A percentile compares a stretch with the other conserved stretches of the same genome.
Conservation (phyloP, 345 rosid species). For the Euphorbia tirucalli region DNA sequence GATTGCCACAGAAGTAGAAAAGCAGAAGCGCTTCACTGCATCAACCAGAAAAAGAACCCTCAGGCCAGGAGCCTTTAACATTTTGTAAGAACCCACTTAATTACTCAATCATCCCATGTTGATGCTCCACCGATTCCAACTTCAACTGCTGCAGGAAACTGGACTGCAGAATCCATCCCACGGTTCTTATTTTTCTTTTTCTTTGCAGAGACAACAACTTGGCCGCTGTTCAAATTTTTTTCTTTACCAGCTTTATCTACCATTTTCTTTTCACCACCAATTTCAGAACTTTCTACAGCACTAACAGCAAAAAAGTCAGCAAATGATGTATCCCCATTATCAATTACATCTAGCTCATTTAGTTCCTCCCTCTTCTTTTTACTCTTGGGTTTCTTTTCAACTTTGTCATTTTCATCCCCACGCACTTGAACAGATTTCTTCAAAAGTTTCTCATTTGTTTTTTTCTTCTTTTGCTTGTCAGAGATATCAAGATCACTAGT, state of each 20-base stretch:
- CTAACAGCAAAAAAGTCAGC: slow-evolving; percentile 45
- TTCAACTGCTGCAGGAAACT: slow-evolving; percentile 39
- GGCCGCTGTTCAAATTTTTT: slow-evolving; percentile 22
- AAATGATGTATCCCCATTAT: slow-evolving; percentile 59
- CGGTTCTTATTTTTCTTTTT: slow-evolving; percentile 50
- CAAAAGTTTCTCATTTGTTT: background rate
- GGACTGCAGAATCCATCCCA: slow-evolving; percentile 22
- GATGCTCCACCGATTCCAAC: slow-evolving; percentile 85
- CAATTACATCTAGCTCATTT: slow-evolving; percentile 51
- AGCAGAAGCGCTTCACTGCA: background rate
- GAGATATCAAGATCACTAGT: background rate
- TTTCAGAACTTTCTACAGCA: slow-evolving; percentile 22
- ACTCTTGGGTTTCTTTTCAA: slow-evolving; percentile 33
- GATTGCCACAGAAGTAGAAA: background rate
- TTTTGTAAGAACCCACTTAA: background rate
- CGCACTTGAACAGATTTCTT: background rate
- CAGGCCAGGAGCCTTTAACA: background rate
- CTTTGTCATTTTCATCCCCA: background rate
- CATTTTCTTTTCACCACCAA: slow-evolving; percentile 21
- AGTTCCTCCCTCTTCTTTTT: slow-evolving; percentile 28
- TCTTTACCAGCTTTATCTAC: slow-evolving; percentile 25
- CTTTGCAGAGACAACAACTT: slow-evolving; percentile 31
- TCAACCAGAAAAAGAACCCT: background rate
- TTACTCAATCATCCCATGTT: slow-evolving; percentile 50
- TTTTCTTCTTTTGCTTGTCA: slow-evolving; percentile 3